These are phyloP conservation scores for Vinca minor DNA, from an alignment of 257 asterid genomes.

Conservation along the genomic window DNA sequence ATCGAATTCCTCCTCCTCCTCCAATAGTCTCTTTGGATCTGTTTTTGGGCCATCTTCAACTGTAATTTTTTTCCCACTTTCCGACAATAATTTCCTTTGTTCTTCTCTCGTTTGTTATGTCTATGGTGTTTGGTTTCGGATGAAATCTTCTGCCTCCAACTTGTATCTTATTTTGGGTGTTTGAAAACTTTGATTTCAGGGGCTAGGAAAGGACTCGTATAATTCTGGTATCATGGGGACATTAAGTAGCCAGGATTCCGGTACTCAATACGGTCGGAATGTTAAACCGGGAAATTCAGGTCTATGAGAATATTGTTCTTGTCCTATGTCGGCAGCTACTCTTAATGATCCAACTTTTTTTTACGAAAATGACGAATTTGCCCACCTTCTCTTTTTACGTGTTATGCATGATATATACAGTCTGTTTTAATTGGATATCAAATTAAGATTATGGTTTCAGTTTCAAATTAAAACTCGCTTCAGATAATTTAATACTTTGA, in stretches of 20 bases:
- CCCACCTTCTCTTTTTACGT: too few relatives aligned
- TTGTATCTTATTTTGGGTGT: background rate
- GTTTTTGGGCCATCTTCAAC: constrained; percentile 56
- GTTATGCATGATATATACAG: too few relatives aligned
- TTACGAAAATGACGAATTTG: background rate
- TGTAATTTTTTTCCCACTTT: constrained; percentile 26
- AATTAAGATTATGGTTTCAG: too few relatives aligned
- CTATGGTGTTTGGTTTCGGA: background rate
- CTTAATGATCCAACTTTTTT: too few relatives aligned
- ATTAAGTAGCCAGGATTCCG: constrained; percentile 22
- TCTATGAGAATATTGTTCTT: constrained; percentile 12
- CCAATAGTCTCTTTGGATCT: constrained; percentile 40
- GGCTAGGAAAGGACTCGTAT: constrained; percentile 40
- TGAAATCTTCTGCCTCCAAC: too few relatives aligned
- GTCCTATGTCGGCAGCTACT: background rate
- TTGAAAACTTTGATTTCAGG: constrained; percentile 21
- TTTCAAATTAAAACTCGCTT: too few relatives aligned
- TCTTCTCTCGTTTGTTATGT: background rate
- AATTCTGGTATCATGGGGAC: constrained; percentile 20
- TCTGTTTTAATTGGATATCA: too few relatives aligned
- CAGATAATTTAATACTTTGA: too few relatives aligned
- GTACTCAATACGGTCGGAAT: constrained; percentile 13
- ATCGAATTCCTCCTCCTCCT: constrained; percentile 25
- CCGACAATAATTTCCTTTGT: background rate
- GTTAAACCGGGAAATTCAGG: constrained; percentile 36